Base-by-base conservation (phyloP, 495 filamentous ascomycete species). In the Penicillium chermesinum region DNA sequence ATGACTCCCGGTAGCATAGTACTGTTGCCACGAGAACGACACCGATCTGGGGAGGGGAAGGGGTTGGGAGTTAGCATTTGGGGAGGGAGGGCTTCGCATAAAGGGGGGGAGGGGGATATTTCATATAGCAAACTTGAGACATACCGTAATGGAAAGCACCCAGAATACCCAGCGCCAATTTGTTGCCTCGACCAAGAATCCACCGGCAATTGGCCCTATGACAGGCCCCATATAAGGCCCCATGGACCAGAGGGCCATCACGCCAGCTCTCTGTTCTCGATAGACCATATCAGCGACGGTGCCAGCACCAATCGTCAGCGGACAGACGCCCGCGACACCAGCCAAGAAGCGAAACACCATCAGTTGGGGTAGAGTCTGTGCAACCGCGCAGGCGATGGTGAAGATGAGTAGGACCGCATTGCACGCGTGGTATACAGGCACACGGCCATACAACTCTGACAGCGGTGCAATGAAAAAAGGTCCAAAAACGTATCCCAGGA, bases 1-100 rank as follows among this genome's bases (percentile, higher is more conserved):
- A 89, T 0, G 87, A 87, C 58, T 82, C 69, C 5, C 83, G 62
- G 21, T 68, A 69, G 2, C 32, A 48, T 2, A 78, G 61, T 52
- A 78, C 74, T 17, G 64, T 61, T 40, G 66, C 65, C 21, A 85
- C 71, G 3, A 82, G 58, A 33, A 77, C 66, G 1, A 59, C 57
- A 3, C 54, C 59, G 15, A 46, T 53, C 57, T 63, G n/a, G n/a
- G n/a, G n/a, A n/a, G n/a, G n/a, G n/a, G n/a, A n/a, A n/a, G n/a
- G n/a, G n/a, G n/a, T n/a, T n/a, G n/a, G n/a, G n/a, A n/a, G n/a
- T n/a, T n/a, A n/a, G n/a, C n/a, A n/a, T n/a, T n/a, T n/a, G n/a
- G n/a, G n/a, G n/a, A n/a, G n/a, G n/a, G n/a, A n/a, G n/a, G n/a
- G n/a, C n/a, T n/a, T n/a, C n/a, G n/a, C n/a, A n/a, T n/a, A n/a